Conservation (phyloP, 805 yeast species). For the Yamadazyma ubonensis region DNA sequence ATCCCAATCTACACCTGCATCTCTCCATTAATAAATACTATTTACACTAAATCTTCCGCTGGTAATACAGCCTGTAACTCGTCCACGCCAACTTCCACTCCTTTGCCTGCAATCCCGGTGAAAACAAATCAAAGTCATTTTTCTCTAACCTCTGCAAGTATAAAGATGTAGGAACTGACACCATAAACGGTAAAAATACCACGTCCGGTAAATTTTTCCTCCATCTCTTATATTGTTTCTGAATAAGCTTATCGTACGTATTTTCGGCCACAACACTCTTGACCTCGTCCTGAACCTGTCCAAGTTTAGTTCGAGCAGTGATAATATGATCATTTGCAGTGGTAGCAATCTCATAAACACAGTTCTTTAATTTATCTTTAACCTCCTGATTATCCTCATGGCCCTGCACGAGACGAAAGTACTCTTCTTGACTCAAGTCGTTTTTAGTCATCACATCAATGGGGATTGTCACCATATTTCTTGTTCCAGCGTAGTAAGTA, state of each 20-base stretch:
- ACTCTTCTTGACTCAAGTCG: slow-evolving; percentile 61
- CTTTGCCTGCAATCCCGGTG: slow-evolving; percentile 41
- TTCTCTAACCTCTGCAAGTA: slow-evolving; percentile 62
- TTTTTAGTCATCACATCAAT: slow-evolving; percentile 53
- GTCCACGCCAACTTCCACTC: slow-evolving; percentile 71
- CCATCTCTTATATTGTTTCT: slow-evolving; percentile 35
- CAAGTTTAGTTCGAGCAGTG: slow-evolving; percentile 60
- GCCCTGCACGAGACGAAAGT: slow-evolving; percentile 50
- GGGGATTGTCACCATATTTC: slow-evolving; percentile 60
- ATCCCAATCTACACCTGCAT: too few relatives aligned
- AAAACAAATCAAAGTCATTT: slow-evolving; percentile 60
- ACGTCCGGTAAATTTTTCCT: slow-evolving; percentile 57
- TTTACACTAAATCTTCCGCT: slow-evolving; percentile 29
- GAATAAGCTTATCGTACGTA: slow-evolving; percentile 26
- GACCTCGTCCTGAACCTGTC: slow-evolving; percentile 38
- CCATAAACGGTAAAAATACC: slow-evolving; percentile 65
- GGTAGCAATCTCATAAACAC: slow-evolving; percentile 67
- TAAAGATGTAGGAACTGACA: slow-evolving; percentile 60
- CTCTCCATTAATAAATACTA: not conserved
- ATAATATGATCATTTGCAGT: slow-evolving; percentile 78
- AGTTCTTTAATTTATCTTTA: slow-evolving; percentile 47
- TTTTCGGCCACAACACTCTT: slow-evolving; percentile 23
- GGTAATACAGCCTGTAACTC: slow-evolving; percentile 48
- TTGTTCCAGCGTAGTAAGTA: slow-evolving; percentile 51
- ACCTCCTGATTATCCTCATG: slow-evolving; percentile 33